These are phyloP conservation scores for Candida yuanshanica DNA, from an alignment of 805 yeast species.

Conservation along the genomic window DNA sequence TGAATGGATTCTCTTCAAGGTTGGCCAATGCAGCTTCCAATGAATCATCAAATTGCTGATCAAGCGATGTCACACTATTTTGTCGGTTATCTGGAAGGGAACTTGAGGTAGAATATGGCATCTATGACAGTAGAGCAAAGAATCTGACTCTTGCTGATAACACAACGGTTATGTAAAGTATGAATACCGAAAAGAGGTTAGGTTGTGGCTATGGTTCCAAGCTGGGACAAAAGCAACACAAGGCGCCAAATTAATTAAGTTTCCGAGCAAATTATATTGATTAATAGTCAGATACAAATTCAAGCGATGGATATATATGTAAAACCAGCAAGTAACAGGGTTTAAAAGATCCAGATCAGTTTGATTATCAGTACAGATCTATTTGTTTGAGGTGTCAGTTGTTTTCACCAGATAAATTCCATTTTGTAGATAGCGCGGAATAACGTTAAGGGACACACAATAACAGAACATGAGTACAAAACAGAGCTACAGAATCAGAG, in stretches of 20 bases:
- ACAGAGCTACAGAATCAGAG: no score
- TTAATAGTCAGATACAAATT: no score
- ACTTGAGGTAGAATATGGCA: slow-evolving; percentile 17
- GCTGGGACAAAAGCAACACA: neutral
- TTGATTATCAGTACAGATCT: neutral
- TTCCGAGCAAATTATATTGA: no score
- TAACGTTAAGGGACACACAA: slow-evolving; percentile 6
- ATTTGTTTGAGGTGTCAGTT: neutral
- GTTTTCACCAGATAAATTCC: neutral
- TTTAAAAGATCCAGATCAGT: neutral
- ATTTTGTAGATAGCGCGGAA: neutral
- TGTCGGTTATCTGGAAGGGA: slow-evolving; percentile 17
- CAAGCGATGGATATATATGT: neutral
- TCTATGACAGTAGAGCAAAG: slow-evolving; percentile 4
- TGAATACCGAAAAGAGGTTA: no score
- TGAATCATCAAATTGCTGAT: slow-evolving; percentile 57
- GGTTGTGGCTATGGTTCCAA: neutral
- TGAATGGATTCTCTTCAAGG: slow-evolving; percentile 37
- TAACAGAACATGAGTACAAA: no score
- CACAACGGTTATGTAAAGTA: neutral
- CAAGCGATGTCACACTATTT: slow-evolving; percentile 42
- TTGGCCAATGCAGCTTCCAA: slow-evolving; percentile 59
- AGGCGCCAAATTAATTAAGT: slow-evolving; percentile 1
- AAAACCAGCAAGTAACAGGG: neutral
- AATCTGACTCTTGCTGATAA: neutral